phyloP scores from a whole-genome alignment of 2,329 filamentous ascomycete species.

The Trichophyton mentagrophytes region DNA sequence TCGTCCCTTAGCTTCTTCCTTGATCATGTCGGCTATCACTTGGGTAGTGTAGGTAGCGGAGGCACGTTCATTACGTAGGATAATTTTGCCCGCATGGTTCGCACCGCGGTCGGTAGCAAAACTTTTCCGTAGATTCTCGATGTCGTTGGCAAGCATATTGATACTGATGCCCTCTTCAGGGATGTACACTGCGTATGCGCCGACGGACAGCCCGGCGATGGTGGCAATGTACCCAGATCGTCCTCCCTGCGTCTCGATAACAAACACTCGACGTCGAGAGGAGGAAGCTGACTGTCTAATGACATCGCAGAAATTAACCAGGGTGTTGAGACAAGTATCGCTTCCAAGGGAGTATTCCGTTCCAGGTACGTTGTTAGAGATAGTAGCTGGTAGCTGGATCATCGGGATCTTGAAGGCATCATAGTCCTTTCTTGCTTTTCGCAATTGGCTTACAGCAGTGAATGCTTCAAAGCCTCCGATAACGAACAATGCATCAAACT shows the following conservation, averaged over 20 bases:
- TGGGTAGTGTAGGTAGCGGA: conserved; percentile 84
- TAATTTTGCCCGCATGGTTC: conserved; percentile 79
- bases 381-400: conserved; percentile 83
- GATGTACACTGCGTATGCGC: conserved; percentile 86
- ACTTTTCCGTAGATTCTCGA: conserved; percentile 72
- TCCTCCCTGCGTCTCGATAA: conserved; percentile 94
- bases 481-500: conserved; percentile 82
- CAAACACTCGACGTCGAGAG: conserved; percentile 84
- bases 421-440: conserved; percentile 64
- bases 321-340: conserved; percentile 89
- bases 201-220: conserved; percentile 78
- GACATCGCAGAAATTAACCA: conserved; percentile 91
- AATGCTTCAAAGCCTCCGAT: conserved; percentile 95
- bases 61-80: conserved; percentile 92
- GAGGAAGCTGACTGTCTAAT: conserved; percentile 95
- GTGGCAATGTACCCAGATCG: conserved; percentile 89
- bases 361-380: conserved; percentile 96
- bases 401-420: conserved; percentile 86
- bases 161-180: conserved; percentile 92
- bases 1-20: conserved; percentile 76
- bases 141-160: conserved; percentile 83
- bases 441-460: conserved; percentile 77
- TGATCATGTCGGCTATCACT: conserved; percentile 89
- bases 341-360: conserved; percentile 95
- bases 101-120: conserved; percentile 79